Conservation (phyloP, 805 yeast species). For the Scheffersomyces stipitis region DNA sequence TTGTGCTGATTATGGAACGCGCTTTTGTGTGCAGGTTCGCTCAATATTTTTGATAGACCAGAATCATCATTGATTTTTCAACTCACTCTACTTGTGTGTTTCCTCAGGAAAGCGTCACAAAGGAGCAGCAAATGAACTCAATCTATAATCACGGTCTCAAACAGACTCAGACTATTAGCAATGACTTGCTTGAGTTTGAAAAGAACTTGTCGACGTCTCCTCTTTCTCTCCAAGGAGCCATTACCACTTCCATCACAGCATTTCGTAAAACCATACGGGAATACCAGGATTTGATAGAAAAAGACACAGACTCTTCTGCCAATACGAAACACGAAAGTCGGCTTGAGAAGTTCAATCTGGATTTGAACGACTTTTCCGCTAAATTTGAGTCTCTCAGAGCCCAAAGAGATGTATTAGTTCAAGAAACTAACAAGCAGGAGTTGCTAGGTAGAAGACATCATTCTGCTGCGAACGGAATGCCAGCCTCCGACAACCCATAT, state of each 20-base stretch:
- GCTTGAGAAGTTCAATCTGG: slow-evolving; percentile 54
- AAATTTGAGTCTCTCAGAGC: slow-evolving; percentile 55
- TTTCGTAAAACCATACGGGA: slow-evolving; percentile 75
- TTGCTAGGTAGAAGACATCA: slow-evolving; percentile 52
- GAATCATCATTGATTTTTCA: no score
- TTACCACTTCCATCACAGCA: slow-evolving; percentile 76
- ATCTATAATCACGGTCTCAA: slow-evolving; percentile 87
- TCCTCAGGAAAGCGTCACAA: no score
- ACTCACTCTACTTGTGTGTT: no score
- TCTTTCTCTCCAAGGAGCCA: slow-evolving; percentile 70
- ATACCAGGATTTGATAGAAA: slow-evolving; percentile 56
- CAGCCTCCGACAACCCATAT: slow-evolving; percentile 50
- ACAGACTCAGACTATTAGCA: slow-evolving; percentile 71
- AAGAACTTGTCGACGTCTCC: slow-evolving; percentile 67
- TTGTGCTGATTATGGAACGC: no score
- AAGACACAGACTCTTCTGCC: slow-evolving; percentile 55
- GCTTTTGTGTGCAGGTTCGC: no score
- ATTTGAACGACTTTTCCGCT: slow-evolving; percentile 44
- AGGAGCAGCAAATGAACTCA: slow-evolving; percentile 60
- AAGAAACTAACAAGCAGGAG: slow-evolving; percentile 49
- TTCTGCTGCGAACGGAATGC: slow-evolving; percentile 9
- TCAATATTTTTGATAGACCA: no score
- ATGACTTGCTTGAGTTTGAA: slow-evolving; percentile 69
- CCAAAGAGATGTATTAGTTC: slow-evolving; percentile 53
- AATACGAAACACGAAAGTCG: slow-evolving; percentile 53